Evolutionary conservation across 1,284 basidiomycete genomes (phyloP).

Genomic region (Cerrena zonata): DNA sequence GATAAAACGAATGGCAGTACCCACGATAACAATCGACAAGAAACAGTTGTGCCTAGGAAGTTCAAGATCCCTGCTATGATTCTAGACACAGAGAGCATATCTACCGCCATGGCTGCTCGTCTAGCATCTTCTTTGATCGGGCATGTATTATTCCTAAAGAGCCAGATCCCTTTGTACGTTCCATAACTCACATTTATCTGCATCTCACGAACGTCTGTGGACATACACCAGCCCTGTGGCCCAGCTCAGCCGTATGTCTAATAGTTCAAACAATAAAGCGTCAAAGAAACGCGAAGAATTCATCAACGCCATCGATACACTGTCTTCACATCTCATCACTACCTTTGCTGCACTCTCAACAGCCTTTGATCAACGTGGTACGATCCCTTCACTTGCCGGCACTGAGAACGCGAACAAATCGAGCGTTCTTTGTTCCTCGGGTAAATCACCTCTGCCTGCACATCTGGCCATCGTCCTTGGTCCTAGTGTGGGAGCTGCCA

Average conservation of each 20-base stretch:
- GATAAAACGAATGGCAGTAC: background rate
- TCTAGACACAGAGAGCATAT: conserved; percentile 46
- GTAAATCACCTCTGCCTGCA: conserved; percentile 23
- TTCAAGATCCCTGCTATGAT: conserved; percentile 37
- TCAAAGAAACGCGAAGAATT: conserved; percentile 56
- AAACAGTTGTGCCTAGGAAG: background rate
- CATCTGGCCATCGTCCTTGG: conserved; percentile 62
- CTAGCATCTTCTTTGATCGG: conserved; percentile 56
- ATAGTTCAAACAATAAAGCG: conserved; percentile 35
- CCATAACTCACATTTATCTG: background rate
- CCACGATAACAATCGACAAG: background rate
- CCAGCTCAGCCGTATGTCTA: conserved; percentile 52
- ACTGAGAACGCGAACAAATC: background rate
- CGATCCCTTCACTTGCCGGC: no score
- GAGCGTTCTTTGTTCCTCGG: background rate
- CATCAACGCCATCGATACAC: conserved; percentile 57
- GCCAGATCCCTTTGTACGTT: conserved; percentile 69
- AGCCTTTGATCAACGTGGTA: conserved; percentile 39
- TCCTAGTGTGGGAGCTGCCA: conserved; percentile 52
- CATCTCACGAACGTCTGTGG: background rate
- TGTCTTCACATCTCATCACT: conserved; percentile 66
- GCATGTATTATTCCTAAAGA: conserved; percentile 68
- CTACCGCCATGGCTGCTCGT: conserved; percentile 52
- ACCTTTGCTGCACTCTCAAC: conserved; percentile 67
- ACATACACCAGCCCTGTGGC: conserved; percentile 51